Conservation (phyloP, 805 yeast genomes). For the Saccharomycopsis sp. region DNA sequence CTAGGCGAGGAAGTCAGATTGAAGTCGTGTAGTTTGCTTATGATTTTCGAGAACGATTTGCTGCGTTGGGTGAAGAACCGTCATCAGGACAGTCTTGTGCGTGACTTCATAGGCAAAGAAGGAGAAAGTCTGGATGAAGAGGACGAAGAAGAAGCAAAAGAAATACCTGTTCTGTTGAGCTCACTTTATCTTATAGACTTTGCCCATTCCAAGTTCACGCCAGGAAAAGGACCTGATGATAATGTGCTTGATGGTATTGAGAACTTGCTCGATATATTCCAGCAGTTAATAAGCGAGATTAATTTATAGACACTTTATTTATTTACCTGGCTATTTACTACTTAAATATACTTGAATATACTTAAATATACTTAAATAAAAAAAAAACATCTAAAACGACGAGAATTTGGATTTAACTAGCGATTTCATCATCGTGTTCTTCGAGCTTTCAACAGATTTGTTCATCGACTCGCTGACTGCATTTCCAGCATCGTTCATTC, state of each 20-base stretch:
- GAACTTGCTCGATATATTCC: constrained; percentile 44
- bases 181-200: constrained; percentile 73
- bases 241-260: constrained; percentile 66
- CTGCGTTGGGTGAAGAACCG: constrained; percentile 39
- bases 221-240: constrained; percentile 65
- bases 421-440: constrained; percentile 43
- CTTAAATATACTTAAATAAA: background rate
- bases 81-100: constrained; percentile 35
- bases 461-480: constrained; percentile 46
- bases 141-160: constrained; percentile 22
- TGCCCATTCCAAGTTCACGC: constrained; percentile 70
- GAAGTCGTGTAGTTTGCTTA: constrained; percentile 64
- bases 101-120: constrained; percentile 31
- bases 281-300: constrained; percentile 19
- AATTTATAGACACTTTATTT: too few species aligned
- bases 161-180: constrained; percentile 39
- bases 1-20: constrained; percentile 56
- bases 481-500: constrained; percentile 51
- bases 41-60: constrained; percentile 66
- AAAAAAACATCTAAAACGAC: too few species aligned
- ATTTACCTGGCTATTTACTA: background rate
- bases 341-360: background rate
- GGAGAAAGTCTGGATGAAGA: constrained; percentile 29
- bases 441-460: constrained; percentile 44
- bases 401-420: constrained; percentile 44